A percentile compares a stretch with the other conserved stretches of the same genome.
phyloP scores from a whole-genome alignment of 495 filamentous ascomycete genomes.

The Aspergillus conjunctus region DNA sequence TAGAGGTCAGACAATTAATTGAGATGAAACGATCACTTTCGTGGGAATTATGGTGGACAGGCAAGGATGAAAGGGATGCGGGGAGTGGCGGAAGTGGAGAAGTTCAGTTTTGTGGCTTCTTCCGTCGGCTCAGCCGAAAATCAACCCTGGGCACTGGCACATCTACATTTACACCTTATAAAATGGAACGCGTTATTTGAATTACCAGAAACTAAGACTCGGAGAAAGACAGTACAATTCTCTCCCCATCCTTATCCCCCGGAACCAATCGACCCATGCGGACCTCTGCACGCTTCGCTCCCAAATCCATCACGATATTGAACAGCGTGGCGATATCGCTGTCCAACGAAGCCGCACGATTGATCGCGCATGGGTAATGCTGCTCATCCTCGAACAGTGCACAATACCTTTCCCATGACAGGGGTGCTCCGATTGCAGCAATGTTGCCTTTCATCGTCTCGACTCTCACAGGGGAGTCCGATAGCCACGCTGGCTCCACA shows the following conservation, averaged over 20 bases:
- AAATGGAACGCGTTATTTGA: background rate
- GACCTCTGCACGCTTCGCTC: conserved; percentile 34
- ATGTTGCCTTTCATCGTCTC: conserved; percentile 24
- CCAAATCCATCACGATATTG: conserved; percentile 45
- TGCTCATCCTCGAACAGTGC: conserved; percentile 40
- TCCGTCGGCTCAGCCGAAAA: background rate
- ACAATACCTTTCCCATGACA: conserved; percentile 27
- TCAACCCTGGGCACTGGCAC: no score
- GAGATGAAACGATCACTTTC: background rate
- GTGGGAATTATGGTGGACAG: background rate
- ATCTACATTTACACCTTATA: no score
- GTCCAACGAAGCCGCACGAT: conserved; percentile 28
- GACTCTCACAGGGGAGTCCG: conserved; percentile 55
- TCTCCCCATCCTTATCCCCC: conserved; percentile 19
- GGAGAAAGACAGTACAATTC: background rate
- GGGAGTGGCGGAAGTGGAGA: background rate
- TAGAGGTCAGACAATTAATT: background rate
- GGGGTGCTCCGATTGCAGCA: conserved; percentile 19
- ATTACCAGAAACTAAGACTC: background rate
- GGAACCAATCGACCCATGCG: conserved; percentile 25
- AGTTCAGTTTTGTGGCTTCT: background rate
- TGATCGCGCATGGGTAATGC: conserved; percentile 41
- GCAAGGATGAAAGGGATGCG: background rate
- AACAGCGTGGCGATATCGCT: conserved; percentile 33
- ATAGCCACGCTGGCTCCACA: conserved; percentile 54